Conservation (phyloP, 2,329 filamentous ascomycete genomes). For the Fusarium sp. region DNA sequence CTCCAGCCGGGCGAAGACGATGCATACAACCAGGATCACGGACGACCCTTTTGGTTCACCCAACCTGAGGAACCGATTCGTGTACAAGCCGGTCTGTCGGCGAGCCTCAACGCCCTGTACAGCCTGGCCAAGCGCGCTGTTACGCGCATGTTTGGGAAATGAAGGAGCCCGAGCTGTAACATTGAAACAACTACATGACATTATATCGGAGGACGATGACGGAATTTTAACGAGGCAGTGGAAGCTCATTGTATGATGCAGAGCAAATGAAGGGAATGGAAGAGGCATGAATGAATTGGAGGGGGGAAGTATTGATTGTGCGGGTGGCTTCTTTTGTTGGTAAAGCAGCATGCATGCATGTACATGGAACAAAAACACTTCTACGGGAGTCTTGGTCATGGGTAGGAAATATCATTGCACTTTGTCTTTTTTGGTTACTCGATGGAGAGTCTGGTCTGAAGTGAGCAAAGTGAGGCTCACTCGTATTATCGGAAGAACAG, state of each 20-base stretch:
- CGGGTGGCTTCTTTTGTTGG: constrained; percentile 33
- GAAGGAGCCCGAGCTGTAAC: constrained; percentile 7
- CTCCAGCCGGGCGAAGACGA: constrained; percentile 24
- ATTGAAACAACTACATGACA: constrained; percentile 15
- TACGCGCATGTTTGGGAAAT: constrained; percentile 32
- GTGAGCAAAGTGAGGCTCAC: not conserved
- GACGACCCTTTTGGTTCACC: constrained; percentile 21
- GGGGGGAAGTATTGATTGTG: constrained; percentile 11
- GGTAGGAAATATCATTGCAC: constrained; percentile 46
- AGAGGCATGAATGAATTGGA: not conserved
- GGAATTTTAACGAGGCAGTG: not conserved
- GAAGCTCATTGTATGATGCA: constrained; percentile 38
- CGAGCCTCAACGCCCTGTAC: constrained; percentile 26
- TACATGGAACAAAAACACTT: constrained; percentile 41
- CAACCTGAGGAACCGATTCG: constrained; percentile 14
- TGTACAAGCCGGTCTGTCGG: constrained; percentile 23
- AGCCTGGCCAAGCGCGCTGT: constrained; percentile 30
- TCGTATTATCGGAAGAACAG: not conserved
- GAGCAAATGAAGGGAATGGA: constrained; percentile 11
- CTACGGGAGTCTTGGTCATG: constrained; percentile 43
- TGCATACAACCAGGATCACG: not conserved
- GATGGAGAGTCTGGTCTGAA: not conserved
- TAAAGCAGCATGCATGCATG: constrained; percentile 42
- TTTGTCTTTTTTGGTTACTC: constrained; percentile 32
- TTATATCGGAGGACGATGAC: constrained; percentile 1